Evolutionary conservation across 1,284 basidiomycete species (phyloP).

Genomic region (Vanrija pseudolonga): DNA sequence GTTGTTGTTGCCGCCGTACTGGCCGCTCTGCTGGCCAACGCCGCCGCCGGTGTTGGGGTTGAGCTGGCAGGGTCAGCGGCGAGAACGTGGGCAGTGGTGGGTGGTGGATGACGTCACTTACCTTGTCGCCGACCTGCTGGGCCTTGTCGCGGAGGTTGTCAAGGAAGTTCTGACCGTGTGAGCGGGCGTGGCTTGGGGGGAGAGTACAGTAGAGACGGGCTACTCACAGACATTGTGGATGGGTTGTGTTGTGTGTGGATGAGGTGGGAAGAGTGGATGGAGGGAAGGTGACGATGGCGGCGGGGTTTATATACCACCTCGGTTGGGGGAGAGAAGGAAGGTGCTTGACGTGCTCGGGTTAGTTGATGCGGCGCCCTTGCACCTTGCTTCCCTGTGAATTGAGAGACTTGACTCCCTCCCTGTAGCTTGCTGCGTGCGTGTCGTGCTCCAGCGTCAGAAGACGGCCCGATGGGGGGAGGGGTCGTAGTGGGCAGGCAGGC

Average conservation of each 20-base stretch:
- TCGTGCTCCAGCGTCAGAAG: too few relatives aligned
- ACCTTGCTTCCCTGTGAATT: too few relatives aligned
- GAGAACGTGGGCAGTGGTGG: not conserved
- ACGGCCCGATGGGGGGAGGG: too few relatives aligned
- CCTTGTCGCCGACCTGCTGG: not conserved
- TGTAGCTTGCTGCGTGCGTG: too few relatives aligned
- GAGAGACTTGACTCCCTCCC: too few relatives aligned
- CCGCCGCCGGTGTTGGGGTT: too few relatives aligned
- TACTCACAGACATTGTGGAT: slow-evolving; percentile 13
- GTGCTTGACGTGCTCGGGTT: too few relatives aligned
- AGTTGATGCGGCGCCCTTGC: too few relatives aligned
- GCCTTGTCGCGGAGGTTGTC: slow-evolving; percentile 14
- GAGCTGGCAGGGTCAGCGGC: not conserved
- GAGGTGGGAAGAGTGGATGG: not conserved
- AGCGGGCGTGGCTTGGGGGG: not conserved
- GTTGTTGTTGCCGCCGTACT: not conserved
- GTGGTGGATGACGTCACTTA: not conserved
- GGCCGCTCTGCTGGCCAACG: not conserved
- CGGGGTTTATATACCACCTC: too few relatives aligned
- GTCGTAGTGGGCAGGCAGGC: too few relatives aligned
- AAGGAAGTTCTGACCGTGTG: not conserved
- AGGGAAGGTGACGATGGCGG: too few relatives aligned
- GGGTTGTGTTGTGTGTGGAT: not conserved
- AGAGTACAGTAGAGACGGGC: not conserved
- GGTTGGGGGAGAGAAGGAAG: too few relatives aligned